A percentile compares a stretch with the other conserved stretches of the same genome.
Conservation (phyloP, 1,139 yeast species). For the Suhomyces guaymorum region DNA sequence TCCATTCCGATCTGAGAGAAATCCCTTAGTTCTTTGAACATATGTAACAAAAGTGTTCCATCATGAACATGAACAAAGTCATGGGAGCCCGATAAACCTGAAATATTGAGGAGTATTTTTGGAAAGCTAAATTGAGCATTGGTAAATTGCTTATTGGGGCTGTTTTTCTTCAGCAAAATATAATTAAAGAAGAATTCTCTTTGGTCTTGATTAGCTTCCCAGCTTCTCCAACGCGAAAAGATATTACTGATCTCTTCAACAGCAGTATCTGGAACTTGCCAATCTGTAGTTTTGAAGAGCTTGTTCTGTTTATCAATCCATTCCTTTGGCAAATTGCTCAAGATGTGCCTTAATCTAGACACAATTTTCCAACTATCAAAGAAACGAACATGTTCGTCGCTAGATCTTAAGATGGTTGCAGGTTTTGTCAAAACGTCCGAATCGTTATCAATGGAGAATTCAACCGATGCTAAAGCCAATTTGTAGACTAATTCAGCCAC, state of each 20-base stretch:
- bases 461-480: conserved; percentile 62
- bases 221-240: conserved; percentile 83
- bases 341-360: conserved; percentile 73
- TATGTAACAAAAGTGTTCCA: conserved; percentile 12
- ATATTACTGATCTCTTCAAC: conserved; percentile 54
- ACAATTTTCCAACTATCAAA: conserved; percentile 87
- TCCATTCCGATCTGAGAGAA: conserved; percentile 16
- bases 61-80: conserved; percentile 21
- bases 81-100: conserved; percentile 7
- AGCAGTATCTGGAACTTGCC: conserved; percentile 54
- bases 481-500: conserved; percentile 51
- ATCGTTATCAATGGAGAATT: conserved; percentile 68
- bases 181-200: conserved; percentile 53
- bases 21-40: conserved; percentile 12
- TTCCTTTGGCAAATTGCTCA: conserved; percentile 55
- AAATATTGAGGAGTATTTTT: conserved; percentile 10
- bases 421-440: conserved; percentile 91
- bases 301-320: conserved; percentile 42
- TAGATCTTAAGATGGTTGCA: conserved; percentile 72
- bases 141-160: conserved; percentile 5
- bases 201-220: conserved; percentile 65
- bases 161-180: conserved; percentile 30
- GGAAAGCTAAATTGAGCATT: conserved; percentile 9
- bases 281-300: conserved; percentile 21
- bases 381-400: conserved; percentile 71